Conservation (phyloP, 176 grass and related monocot genomes). For the Aegilops tauschii region DNA sequence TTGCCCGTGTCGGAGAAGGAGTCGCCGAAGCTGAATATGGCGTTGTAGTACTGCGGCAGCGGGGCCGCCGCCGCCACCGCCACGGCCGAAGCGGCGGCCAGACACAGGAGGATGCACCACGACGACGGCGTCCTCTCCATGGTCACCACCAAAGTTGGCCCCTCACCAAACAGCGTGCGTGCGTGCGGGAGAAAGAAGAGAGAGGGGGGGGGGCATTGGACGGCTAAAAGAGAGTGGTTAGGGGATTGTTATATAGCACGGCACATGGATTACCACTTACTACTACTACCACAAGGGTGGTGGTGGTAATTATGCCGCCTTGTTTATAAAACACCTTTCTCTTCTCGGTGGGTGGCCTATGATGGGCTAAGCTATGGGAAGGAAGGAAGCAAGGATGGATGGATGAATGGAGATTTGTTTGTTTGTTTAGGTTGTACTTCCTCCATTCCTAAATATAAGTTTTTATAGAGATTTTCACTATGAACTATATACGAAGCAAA, state of each 20-base stretch:
- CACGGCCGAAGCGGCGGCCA: not conserved
- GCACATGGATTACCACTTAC: slow-evolving; percentile 32
- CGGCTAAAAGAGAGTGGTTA: not conserved
- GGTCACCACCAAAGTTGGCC: not conserved
- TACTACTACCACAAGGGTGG: not conserved
- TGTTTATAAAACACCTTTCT: not conserved
- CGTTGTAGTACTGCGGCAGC: slow-evolving; percentile 57
- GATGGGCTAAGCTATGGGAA: not conserved
- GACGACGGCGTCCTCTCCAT: not conserved
- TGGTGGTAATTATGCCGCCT: slow-evolving; percentile 25
- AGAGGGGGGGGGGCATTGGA: not conserved
- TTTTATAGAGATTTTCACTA: too few relatives aligned
- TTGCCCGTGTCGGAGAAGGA: slow-evolving; percentile 85
- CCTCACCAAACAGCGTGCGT: not conserved
- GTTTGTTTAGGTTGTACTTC: not conserved
- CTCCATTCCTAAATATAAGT: too few relatives aligned
- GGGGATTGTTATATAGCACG: slow-evolving; percentile 37
- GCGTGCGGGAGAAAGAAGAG: too few relatives aligned
- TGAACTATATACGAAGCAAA: too few relatives aligned
- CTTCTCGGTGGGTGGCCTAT: not conserved
- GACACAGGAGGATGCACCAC: not conserved
- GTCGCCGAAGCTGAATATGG: slow-evolving; percentile 92
- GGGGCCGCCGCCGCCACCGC: not conserved
- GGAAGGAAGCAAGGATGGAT: not conserved
- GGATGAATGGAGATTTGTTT: not conserved